phyloP scores from a whole-genome alignment of 1,284 basidiomycete species.

The Ganoderma meredithae region DNA sequence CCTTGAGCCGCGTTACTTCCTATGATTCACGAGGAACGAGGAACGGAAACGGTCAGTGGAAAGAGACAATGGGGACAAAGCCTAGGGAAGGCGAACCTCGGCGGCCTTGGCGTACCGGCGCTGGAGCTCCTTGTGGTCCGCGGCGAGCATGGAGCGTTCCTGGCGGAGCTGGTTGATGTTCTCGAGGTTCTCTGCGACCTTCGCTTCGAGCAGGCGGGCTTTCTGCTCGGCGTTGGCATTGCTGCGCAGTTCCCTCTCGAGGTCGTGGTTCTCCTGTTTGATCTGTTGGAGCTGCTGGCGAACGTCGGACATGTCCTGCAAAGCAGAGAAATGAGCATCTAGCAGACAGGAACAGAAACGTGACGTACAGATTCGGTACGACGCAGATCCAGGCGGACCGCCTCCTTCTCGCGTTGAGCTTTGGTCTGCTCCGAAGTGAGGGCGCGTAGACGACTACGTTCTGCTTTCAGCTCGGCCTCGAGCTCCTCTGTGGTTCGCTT shows the following conservation, averaged over 20 bases:
- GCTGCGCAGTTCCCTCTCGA: conserved; percentile 73
- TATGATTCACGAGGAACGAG: conserved; percentile 34
- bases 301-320: conserved; percentile 79
- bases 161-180: conserved; percentile 76
- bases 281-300: conserved; percentile 68
- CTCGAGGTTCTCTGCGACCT: conserved; percentile 68
- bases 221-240: conserved; percentile 74
- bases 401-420: conserved; percentile 67
- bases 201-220: conserved; percentile 67
- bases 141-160: conserved; percentile 70
- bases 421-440: conserved; percentile 69
- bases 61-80: too few species aligned
- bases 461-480: conserved; percentile 70
- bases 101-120: conserved; percentile 66
- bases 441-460: conserved; percentile 67
- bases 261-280: conserved; percentile 72
- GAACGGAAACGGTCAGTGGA: not conserved
- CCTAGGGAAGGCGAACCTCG: conserved; percentile 54
- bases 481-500: conserved; percentile 69
- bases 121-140: conserved; percentile 76
- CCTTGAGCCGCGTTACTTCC: conserved; percentile 67
- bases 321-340: not conserved
- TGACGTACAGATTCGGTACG: conserved; percentile 70
- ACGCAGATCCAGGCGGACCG: conserved; percentile 65
- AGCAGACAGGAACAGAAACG: too few species aligned